A percentile compares a stretch with the other conserved stretches of the same genome.
phyloP scores from a whole-genome alignment of 768 basidiomycete genomes.

The Porphyrellus cyaneotinctus region DNA sequence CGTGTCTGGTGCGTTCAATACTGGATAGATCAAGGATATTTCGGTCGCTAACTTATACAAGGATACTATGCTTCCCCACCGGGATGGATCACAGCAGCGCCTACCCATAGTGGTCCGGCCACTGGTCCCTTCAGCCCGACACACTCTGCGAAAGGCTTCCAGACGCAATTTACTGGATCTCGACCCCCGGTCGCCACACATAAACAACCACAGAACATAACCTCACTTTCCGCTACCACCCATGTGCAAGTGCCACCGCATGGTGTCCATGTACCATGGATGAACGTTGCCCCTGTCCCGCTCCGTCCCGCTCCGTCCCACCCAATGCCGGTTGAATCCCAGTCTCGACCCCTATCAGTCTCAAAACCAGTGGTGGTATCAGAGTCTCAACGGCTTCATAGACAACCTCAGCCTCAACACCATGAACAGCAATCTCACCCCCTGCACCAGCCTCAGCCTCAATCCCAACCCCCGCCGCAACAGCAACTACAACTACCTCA shows the following conservation, averaged over 20 bases:
- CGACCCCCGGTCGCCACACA: neutral
- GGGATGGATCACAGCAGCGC: neutral
- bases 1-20: slow-evolving; percentile 10
- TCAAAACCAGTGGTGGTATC: neutral
- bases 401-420: slow-evolving; percentile 1
- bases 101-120: neutral
- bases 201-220: neutral
- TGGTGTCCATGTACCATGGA: neutral
- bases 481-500: neutral
- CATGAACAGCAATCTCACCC: neutral
- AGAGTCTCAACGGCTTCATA: neutral
- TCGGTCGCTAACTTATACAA: neutral
- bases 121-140: neutral
- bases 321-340: neutral
- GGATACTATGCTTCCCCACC: slow-evolving; percentile 2
- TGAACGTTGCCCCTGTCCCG: neutral
- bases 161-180: neutral
- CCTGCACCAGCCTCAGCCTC: slow-evolving; percentile 1
- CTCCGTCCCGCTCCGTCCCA: neutral
- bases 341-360: neutral
- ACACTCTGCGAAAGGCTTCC: neutral
- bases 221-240: neutral
- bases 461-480: neutral
- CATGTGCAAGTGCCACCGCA: slow-evolving; percentile 6
- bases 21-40: neutral